A percentile compares a stretch with the other conserved stretches of the same genome.
Evolutionary conservation across 495 filamentous ascomycete genomes (phyloP).

Genomic region (Hamigera avellanea): DNA sequence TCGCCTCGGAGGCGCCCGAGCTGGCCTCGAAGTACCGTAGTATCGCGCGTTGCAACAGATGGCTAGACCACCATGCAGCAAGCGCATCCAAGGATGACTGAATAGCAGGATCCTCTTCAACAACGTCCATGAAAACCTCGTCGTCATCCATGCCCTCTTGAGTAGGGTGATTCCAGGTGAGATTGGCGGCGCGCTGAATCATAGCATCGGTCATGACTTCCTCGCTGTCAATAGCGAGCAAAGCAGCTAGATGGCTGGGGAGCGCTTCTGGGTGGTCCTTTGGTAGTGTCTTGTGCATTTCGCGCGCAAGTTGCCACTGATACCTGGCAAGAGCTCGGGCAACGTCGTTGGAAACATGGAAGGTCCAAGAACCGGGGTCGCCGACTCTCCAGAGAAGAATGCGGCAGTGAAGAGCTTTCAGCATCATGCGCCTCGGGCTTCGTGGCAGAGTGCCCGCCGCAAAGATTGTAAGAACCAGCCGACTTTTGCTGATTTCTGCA

Average conservation of each 20-base stretch:
- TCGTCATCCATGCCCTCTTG: constrained; percentile 47
- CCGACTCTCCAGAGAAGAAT: constrained; percentile 74
- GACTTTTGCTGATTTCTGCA: constrained; percentile 75
- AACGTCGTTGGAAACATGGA: constrained; percentile 48
- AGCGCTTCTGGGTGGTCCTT: constrained; percentile 51
- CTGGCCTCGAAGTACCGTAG: constrained; percentile 45
- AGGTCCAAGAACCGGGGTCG: constrained; percentile 47
- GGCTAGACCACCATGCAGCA: constrained; percentile 80
- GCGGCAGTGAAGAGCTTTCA: constrained; percentile 84
- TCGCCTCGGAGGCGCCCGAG: constrained; percentile 26
- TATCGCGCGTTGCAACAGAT: constrained; percentile 61
- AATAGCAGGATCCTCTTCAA: constrained; percentile 79
- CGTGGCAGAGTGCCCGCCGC: constrained; percentile 80
- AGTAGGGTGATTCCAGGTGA: constrained; percentile 77
- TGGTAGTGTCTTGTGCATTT: constrained; percentile 47
- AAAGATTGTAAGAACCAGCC: constrained; percentile 76
- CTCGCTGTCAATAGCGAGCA: constrained; percentile 68
- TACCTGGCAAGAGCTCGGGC: constrained; percentile 56
- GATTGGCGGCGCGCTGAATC: constrained; percentile 77
- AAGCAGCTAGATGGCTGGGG: constrained; percentile 59
- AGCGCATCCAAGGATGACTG: constrained; percentile 81
- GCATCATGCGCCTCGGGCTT: constrained; percentile 76
- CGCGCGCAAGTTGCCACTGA: constrained; percentile 72
- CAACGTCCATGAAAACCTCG: constrained; percentile 66
- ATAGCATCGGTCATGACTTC: constrained; percentile 67